phyloP scores from a whole-genome alignment of 257 asterid genomes.

The Ajuga chamaepitys region DNA sequence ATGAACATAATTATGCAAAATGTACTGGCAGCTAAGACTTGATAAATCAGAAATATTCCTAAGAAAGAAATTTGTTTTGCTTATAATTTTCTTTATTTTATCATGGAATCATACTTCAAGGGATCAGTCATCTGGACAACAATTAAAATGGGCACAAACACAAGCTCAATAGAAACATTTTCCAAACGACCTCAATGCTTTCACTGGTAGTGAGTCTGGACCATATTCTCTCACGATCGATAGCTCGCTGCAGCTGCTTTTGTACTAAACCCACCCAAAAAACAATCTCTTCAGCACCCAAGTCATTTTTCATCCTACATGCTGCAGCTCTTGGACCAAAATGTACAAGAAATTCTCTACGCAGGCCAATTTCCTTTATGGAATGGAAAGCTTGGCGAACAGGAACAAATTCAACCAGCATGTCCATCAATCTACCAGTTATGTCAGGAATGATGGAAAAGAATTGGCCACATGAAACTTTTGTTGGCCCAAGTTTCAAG shows the following conservation, averaged over 20 bases:
- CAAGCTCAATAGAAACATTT: neutral
- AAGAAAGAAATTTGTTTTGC: neutral
- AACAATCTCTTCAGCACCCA: constrained; percentile 65
- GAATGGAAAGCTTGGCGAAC: constrained; percentile 63
- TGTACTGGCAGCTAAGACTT: constrained; percentile 7
- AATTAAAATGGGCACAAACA: constrained; percentile 8
- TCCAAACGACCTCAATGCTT: constrained; percentile 81
- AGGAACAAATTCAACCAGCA: constrained; percentile 71
- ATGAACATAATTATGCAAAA: neutral
- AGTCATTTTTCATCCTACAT: constrained; percentile 49
- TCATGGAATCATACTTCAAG: constrained; percentile 7
- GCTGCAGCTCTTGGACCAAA: constrained; percentile 94
- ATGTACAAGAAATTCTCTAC: constrained; percentile 85
- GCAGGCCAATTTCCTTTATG: constrained; percentile 69
- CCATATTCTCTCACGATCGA: constrained; percentile 97
- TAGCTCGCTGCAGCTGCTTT: constrained; percentile 79
- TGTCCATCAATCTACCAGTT: constrained; percentile 90
- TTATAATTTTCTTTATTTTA: neutral
- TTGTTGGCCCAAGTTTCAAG: constrained; percentile 87
- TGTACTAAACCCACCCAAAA: constrained; percentile 91
- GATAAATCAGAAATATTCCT: neutral
- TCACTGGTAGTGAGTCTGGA: constrained; percentile 89
- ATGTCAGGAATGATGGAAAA: constrained; percentile 63
- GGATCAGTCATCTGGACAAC: constrained; percentile 11
- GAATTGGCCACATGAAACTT: constrained; percentile 79